Base-by-base conservation (phyloP, 768 basidiomycete genomes). In the Suillus ampliporus region DNA sequence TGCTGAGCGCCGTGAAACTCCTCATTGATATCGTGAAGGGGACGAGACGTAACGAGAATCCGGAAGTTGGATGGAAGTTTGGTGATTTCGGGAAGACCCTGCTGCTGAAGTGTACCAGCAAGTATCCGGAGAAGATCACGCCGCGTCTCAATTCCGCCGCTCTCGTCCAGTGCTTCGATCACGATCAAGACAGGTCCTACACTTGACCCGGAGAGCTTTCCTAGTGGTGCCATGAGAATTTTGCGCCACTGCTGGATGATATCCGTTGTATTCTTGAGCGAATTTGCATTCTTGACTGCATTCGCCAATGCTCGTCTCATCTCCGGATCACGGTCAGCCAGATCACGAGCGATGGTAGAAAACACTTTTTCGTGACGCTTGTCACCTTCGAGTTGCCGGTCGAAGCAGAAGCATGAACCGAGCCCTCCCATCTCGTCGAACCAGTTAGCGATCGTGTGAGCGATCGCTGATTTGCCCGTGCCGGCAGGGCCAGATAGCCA, bases 401-500 rank as follows among this genome's bases (percentile, higher is more conserved):
- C 1, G 35, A 57, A 57, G 34, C 54, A 60, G 14, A 0, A 50
- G 43, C 58, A 60, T 0, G 58, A 60, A 10, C 58, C 58, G 5
- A 60, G 58, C 35, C 31, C 31, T 19, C 47, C 58, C n/a, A n/a
- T n/a, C n/a, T n/a, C n/a, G n/a, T n/a, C n/a, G n/a, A n/a, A n/a
- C n/a, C n/a, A n/a, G n/a, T n/a, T n/a, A n/a, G n/a, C n/a, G n/a
- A n/a, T n/a, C n/a, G n/a, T n/a, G n/a, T n/a, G n/a, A n/a, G n/a
- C n/a, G n/a, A n/a, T n/a, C n/a, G n/a, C n/a, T n/a, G n/a, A n/a
- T n/a, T n/a, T n/a, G n/a, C n/a, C n/a, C n/a, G n/a, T n/a, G n/a
- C n/a, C n/a, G n/a, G 71, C 71, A 35, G 59, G 61, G 37, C 70
- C 71, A 14, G 47, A 70, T 21, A 71, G 66, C 71, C 72, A 75